phyloP scores from a whole-genome alignment of 345 rosid genomes.

The Aurinia saxatilis region DNA sequence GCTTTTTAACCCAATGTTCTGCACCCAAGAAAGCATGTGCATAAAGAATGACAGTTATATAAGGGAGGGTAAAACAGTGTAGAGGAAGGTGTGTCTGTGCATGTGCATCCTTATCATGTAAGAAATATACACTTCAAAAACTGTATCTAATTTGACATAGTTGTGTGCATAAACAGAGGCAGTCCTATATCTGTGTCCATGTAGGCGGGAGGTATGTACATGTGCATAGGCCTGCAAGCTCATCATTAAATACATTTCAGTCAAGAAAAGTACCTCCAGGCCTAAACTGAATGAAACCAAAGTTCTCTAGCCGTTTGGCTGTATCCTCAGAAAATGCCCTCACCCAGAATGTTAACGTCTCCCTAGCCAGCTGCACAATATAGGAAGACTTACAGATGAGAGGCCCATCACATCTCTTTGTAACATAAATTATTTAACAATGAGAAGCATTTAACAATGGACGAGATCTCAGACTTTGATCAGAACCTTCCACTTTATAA shows the following conservation, averaged over 20 bases:
- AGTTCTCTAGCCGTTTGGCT: slow-evolving; percentile 94
- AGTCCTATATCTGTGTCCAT: neutral
- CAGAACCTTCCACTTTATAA: neutral
- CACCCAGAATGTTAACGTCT: slow-evolving; percentile 93
- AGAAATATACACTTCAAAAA: neutral
- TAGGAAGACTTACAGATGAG: neutral
- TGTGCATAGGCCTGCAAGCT: slow-evolving; percentile 5
- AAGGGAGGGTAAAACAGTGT: neutral
- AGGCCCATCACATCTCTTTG: neutral
- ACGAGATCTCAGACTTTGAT: neutral
- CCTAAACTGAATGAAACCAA: slow-evolving; percentile 92
- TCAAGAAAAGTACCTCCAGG: slow-evolving; percentile 75
- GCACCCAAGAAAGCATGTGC: neutral
- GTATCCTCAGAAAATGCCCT: slow-evolving; percentile 99
- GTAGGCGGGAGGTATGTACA: neutral
- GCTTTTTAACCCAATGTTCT: neutral
- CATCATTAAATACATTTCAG: slow-evolving; percentile 2
- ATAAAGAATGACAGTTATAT: neutral
- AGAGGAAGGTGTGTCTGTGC: neutral
- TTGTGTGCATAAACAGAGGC: neutral
- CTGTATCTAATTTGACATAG: slow-evolving; percentile 5
- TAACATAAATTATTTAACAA: neutral
- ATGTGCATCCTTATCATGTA: neutral
- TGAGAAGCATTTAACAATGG: neutral
- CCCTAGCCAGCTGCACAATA: slow-evolving; percentile 77